Evolutionary conservation across 371 early-diverging fungal species (phyloP).

Genomic region (Rhizomucor miehei): DNA sequence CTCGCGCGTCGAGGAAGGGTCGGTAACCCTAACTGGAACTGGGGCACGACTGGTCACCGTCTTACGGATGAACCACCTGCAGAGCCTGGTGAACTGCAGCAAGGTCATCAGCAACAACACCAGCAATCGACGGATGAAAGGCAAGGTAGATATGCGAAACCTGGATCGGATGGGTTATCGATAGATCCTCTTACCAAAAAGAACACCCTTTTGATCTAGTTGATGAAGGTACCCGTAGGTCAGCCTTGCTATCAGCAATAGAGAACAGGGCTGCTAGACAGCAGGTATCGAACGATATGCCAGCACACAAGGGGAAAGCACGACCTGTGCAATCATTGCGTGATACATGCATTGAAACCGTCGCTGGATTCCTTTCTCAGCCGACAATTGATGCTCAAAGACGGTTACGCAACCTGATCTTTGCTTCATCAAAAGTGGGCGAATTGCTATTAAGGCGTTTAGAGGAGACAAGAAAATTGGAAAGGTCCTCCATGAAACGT

Average conservation of each 20-base stretch:
- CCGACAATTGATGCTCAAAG: constrained; percentile 13
- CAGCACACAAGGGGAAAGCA: neutral
- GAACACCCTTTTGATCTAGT: neutral
- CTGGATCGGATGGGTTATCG: constrained; percentile 1
- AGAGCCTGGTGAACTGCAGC: neutral
- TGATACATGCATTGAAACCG: constrained; percentile 21
- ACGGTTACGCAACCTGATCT: constrained; percentile 12
- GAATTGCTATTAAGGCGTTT: constrained; percentile 21
- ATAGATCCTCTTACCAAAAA: neutral
- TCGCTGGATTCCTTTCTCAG: constrained; percentile 27
- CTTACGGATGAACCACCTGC: constrained; percentile 2
- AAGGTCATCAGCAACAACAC: too few species aligned
- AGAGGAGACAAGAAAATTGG: constrained; percentile 21
- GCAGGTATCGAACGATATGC: too few species aligned
- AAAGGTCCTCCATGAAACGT: constrained; percentile 22
- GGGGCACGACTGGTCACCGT: constrained; percentile 18
- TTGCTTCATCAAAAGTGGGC: constrained; percentile 26
- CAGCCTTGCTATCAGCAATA: neutral
- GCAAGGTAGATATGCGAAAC: constrained; percentile 1
- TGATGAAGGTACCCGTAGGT: neutral
- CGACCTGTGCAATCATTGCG: constrained; percentile 17
- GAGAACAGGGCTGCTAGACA: neutral
- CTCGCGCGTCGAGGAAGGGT: constrained; percentile 9
- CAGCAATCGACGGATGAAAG: neutral
- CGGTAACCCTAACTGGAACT: constrained; percentile 14